A percentile compares a stretch with the other conserved stretches of the same genome.
Conservation (phyloP, 1,139 yeast species). For the Saccharomyces hybrid region DNA sequence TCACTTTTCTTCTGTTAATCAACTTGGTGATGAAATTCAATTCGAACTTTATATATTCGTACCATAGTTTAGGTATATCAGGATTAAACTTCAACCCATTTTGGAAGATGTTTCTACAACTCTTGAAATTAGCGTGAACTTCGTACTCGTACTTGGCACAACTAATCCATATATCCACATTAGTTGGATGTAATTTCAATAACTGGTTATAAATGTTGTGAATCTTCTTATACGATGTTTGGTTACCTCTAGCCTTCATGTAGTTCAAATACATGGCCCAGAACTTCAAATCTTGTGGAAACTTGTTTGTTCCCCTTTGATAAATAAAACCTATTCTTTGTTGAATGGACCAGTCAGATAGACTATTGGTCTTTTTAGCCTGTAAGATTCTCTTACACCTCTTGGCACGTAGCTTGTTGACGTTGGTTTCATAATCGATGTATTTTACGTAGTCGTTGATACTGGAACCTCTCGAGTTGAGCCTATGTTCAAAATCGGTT, state of each 20-base stretch:
- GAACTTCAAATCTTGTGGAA: constrained; percentile 65
- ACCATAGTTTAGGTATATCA: constrained; percentile 68
- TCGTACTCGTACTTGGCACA: constrained; percentile 95
- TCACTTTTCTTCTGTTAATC: constrained; percentile 71
- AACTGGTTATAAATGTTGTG: constrained; percentile 73
- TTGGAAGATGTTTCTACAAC: constrained; percentile 81
- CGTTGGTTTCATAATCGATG: constrained; percentile 70
- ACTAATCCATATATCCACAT: constrained; percentile 83
- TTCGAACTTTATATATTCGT: constrained; percentile 81
- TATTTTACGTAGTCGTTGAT: constrained; percentile 73
- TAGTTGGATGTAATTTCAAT: constrained; percentile 83
- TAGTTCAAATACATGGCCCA: constrained; percentile 74
- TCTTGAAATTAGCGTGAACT: constrained; percentile 77
- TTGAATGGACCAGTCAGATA: constrained; percentile 83
- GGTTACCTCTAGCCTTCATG: constrained; percentile 48
- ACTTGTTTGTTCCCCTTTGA: constrained; percentile 75
- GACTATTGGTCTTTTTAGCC: constrained; percentile 42
- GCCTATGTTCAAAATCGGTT: constrained; percentile 90
- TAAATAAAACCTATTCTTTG: constrained; percentile 76
- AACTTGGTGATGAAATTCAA: constrained; percentile 76
- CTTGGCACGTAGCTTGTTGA: constrained; percentile 71
- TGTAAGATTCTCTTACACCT: constrained; percentile 57
- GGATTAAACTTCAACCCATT: constrained; percentile 78
- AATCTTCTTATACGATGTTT: constrained; percentile 72
- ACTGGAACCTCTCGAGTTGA: constrained; percentile 75